Base-by-base conservation (phyloP, 306 rosid species). In the Boehmeria nivea region DNA sequence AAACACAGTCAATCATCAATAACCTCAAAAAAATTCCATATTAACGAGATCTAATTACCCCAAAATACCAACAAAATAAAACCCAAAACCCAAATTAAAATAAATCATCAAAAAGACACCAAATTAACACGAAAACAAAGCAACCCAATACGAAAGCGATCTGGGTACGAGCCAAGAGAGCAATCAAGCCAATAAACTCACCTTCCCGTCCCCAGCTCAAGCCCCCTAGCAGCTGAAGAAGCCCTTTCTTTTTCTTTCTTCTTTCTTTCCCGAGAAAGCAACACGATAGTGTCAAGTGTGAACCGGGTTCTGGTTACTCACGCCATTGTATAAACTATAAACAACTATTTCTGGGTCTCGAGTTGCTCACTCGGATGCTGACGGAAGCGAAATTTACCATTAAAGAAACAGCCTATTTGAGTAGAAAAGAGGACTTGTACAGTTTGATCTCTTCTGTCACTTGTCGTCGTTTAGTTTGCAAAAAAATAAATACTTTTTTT, bases 251-350 rank as follows among this genome's bases (percentile, higher is more conserved):
- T 11, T 40, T n/a, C 16, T 40, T 12, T 9, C n/a, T n/a, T n/a
- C n/a, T n/a, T n/a, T n/a, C n/a, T 42, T 72, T 53, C 63, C 60
- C 55, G 57, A 81, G 73, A 60, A 71, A 62, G 74, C 59, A 72
- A 72, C 0, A 44, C 46, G 44, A 69, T 28, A 50, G 8, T 10
- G 17, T n/a, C 53, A 17, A 20, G 20, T 25, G 60, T 43, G 20
- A 61, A 55, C 49, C 28, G 51, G 27, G 39, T 26, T 40, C 10
- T 40, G n/a, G 17, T 14, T 40, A 40, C 45, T 40, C 0, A 40
- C 45, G 45, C 45, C 45, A 40, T 40, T 40, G 45, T 8, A 40
- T 10, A 40, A 14, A 11, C 8, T 8, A 4, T 40, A 33, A 4
- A 4, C 38, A 33, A 4, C 5, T 33, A 33, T 33, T 33, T 5